Evolutionary conservation across 192 early-diverging fungal species (phyloP).

Genomic region (Coemansia sp.): DNA sequence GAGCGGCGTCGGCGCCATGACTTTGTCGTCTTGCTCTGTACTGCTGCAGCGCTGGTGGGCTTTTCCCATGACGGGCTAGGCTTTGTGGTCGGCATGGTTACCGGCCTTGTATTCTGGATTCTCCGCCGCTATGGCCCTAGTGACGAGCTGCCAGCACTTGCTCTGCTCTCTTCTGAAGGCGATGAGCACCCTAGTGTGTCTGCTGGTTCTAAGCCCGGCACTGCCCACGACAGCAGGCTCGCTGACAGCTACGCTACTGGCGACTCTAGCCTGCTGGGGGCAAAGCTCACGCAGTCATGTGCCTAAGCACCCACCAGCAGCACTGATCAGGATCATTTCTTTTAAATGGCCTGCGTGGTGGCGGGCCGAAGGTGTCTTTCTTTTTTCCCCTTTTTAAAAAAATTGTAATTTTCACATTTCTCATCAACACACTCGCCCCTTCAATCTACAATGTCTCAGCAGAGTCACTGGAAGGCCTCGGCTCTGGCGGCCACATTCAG

Average conservation of each 20-base stretch:
- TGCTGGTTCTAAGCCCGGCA: background rate
- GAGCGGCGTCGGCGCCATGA: slow-evolving; percentile 46
- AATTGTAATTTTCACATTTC: background rate
- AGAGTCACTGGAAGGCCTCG: slow-evolving; percentile 46
- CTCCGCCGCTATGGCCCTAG: slow-evolving; percentile 7
- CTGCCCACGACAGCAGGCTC: slow-evolving; percentile 1
- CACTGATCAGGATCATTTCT: background rate
- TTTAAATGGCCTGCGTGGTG: too few species aligned
- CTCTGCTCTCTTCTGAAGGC: background rate
- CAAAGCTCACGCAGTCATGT: background rate
- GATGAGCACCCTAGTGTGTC: slow-evolving; percentile 6
- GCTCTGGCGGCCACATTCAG: slow-evolving; percentile 45
- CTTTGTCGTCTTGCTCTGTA: slow-evolving; percentile 71
- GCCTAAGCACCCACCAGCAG: background rate
- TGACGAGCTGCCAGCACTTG: background rate
- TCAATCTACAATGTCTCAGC: slow-evolving; percentile 42
- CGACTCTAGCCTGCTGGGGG: background rate
- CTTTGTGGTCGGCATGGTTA: slow-evolving; percentile 67
- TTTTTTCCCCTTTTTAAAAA: background rate
- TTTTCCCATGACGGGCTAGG: slow-evolving; percentile 84
- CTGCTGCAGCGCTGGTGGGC: slow-evolving; percentile 65
- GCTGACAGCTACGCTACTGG: background rate
- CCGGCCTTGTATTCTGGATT: slow-evolving; percentile 49
- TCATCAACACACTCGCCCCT: too few species aligned
- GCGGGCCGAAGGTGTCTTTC: background rate